These are phyloP conservation scores for Drosera capensis DNA, from an alignment of 148 eudicot species.

Conservation along the genomic window DNA sequence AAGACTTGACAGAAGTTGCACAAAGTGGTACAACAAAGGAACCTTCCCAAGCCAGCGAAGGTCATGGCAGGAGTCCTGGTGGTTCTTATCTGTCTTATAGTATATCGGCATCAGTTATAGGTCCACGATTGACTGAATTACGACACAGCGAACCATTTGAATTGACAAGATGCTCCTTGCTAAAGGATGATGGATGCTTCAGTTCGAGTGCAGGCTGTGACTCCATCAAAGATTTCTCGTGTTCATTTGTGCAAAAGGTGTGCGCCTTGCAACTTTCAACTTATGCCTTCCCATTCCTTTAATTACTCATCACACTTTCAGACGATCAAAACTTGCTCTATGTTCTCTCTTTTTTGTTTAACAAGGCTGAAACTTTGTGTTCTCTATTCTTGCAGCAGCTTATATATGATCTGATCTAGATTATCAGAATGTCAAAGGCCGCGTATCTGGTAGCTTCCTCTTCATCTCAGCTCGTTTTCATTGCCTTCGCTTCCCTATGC, in stretches of 20 bases:
- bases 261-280: conserved; percentile 1
- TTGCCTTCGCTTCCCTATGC: not conserved
- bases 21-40: conserved; percentile 11
- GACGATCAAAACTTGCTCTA: not conserved
- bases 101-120: conserved; percentile 19
- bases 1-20: conserved; percentile 6
- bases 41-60: conserved; percentile 7
- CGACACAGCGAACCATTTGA: conserved; percentile 29
- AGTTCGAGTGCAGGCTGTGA: conserved; percentile 19
- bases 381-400: conserved; percentile 30
- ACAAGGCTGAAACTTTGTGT: not conserved
- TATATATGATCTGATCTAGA: conserved; percentile 81
- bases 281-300: not conserved
- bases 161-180: conserved; percentile 27
- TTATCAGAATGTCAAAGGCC: conserved; percentile 65
- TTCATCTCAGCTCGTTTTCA: not conserved
- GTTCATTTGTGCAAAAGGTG: conserved; percentile 87
- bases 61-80: conserved; percentile 15
- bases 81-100: conserved; percentile 17
- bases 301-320: not conserved
- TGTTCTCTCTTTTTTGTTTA: conserved; percentile 1
- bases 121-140: conserved; percentile 19
- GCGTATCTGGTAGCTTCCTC: conserved; percentile 38
- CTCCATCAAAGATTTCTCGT: conserved; percentile 44
- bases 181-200: conserved; percentile 23